A percentile compares a stretch with the other conserved stretches of the same genome.
Evolutionary conservation across 768 basidiomycete species (phyloP).

Genomic region (Suillus ampliporus): DNA sequence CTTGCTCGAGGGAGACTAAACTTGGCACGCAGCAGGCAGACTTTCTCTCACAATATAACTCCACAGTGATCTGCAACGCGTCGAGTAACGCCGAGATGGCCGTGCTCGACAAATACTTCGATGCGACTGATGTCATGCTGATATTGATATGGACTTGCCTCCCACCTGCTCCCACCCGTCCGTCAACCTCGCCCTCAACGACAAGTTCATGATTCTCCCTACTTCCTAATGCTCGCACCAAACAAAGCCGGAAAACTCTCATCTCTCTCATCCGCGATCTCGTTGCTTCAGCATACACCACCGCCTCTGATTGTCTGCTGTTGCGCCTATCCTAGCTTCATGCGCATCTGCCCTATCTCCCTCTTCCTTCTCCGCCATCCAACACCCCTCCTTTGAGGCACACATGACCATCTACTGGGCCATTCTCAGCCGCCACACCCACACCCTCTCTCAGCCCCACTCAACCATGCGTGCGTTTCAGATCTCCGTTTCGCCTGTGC

Average conservation of each 20-base stretch:
- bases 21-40: too few relatives aligned
- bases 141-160: constrained; percentile 18
- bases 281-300: constrained; percentile 42
- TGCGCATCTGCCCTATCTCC: constrained; percentile 47
- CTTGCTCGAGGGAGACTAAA: too few relatives aligned
- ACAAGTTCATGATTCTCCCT: constrained; percentile 21
- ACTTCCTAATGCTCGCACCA: constrained; percentile 32
- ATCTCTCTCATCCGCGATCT: constrained; percentile 61
- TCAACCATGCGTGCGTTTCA: constrained; percentile 47
- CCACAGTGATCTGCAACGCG: too few relatives aligned
- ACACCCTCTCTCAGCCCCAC: constrained; percentile 52
- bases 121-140: background rate
- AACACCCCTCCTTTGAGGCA: constrained; percentile 66
- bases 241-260: constrained; percentile 59
- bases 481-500: constrained; percentile 74
- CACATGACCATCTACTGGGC: constrained; percentile 78
- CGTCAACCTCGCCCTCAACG: background rate
- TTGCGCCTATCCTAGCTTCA: constrained; percentile 49
- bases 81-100: constrained; percentile 16
- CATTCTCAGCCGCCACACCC: constrained; percentile 55
- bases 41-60: too few relatives aligned
- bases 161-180: constrained; percentile 1
- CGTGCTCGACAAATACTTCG: constrained; percentile 23
- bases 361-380: constrained; percentile 47
- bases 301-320: constrained; percentile 49